Conservation (phyloP, 2,329 filamentous ascomycete genomes). For the Hypoxylon sp. region DNA sequence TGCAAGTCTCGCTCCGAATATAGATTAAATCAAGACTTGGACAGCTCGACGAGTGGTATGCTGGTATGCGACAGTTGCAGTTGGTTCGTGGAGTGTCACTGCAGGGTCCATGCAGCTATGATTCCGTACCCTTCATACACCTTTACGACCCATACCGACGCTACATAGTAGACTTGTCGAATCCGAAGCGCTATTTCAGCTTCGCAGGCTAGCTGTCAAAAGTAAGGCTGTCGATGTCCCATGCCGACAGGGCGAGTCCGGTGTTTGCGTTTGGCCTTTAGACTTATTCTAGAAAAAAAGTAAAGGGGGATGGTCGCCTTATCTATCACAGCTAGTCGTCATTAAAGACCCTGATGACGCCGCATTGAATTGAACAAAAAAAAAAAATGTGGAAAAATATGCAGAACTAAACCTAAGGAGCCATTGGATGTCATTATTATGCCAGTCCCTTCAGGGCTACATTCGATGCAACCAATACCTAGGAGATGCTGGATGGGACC, state of each 20-base stretch:
- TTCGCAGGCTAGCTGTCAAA: slow-evolving; percentile 27
- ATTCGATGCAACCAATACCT: not conserved
- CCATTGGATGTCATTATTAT: slow-evolving; percentile 28
- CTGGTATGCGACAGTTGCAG: slow-evolving; percentile 11
- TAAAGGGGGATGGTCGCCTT: slow-evolving; percentile 17
- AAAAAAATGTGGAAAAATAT: slow-evolving; percentile 12
- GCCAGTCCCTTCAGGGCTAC: slow-evolving; percentile 6
- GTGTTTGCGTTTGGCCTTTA: slow-evolving; percentile 26
- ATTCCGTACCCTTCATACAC: slow-evolving; percentile 10
- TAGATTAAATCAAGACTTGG: slow-evolving; percentile 30
- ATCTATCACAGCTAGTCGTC: slow-evolving; percentile 24
- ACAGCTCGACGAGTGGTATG: slow-evolving; percentile 31
- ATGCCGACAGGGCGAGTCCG: slow-evolving; percentile 28
- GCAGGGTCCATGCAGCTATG: slow-evolving; percentile 32
- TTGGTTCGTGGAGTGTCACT: slow-evolving; percentile 30
- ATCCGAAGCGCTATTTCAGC: slow-evolving; percentile 34
- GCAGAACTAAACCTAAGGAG: slow-evolving; percentile 33
- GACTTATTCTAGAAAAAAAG: slow-evolving; percentile 36
- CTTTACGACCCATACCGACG: not conserved
- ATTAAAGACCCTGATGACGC: slow-evolving; percentile 36
- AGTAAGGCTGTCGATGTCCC: slow-evolving; percentile 30
- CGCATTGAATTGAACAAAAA: slow-evolving; percentile 18
- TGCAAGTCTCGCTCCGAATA: slow-evolving; percentile 38
- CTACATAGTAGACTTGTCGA: slow-evolving; percentile 1
- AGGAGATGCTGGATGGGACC: not conserved